Evolutionary conservation across 2,329 filamentous ascomycete species (phyloP).

Genomic region (Colletotrichum scovillei): DNA sequence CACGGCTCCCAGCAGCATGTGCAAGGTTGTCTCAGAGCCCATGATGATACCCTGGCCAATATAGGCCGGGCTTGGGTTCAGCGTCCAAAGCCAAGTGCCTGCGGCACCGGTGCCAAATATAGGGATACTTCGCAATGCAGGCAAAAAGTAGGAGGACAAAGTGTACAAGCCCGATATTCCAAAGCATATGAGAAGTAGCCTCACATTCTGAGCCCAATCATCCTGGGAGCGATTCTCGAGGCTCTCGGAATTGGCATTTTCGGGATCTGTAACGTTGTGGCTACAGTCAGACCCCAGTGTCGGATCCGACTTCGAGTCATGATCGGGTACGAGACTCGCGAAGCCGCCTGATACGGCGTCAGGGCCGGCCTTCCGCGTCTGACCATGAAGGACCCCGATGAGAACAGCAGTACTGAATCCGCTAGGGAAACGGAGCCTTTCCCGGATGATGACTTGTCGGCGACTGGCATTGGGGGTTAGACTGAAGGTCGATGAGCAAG

Average conservation of each 20-base stretch:
- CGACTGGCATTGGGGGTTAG: conserved; percentile 55
- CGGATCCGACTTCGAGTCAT: not conserved
- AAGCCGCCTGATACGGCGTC: conserved; percentile 51
- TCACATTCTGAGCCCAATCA: conserved; percentile 61
- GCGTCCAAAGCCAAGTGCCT: conserved; percentile 88
- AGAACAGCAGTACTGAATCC: conserved; percentile 95
- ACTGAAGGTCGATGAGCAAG: not conserved
- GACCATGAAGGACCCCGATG: conserved; percentile 88
- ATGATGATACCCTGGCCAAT: conserved; percentile 98
- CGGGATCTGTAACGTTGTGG: conserved; percentile 10
- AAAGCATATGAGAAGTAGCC: conserved; percentile 68
- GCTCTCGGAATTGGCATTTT: not conserved
- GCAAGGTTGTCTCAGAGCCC: conserved; percentile 93
- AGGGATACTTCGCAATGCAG: conserved; percentile 85
- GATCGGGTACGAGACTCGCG: conserved; percentile 53
- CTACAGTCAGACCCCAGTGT: not conserved
- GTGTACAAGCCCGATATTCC: conserved; percentile 75
- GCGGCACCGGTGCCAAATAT: conserved; percentile 83
- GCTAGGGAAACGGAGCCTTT: conserved; percentile 93
- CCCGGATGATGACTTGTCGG: conserved; percentile 90
- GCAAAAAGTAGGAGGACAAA: conserved; percentile 89
- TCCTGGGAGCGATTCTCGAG: conserved; percentile 29
- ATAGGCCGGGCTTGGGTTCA: conserved; percentile 97
- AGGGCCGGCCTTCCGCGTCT: conserved; percentile 42
- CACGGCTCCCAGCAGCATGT: conserved; percentile 92